These are phyloP conservation scores for Bipolaris oryzae DNA, from an alignment of 2,329 filamentous ascomycete genomes.

Conservation along the genomic window DNA sequence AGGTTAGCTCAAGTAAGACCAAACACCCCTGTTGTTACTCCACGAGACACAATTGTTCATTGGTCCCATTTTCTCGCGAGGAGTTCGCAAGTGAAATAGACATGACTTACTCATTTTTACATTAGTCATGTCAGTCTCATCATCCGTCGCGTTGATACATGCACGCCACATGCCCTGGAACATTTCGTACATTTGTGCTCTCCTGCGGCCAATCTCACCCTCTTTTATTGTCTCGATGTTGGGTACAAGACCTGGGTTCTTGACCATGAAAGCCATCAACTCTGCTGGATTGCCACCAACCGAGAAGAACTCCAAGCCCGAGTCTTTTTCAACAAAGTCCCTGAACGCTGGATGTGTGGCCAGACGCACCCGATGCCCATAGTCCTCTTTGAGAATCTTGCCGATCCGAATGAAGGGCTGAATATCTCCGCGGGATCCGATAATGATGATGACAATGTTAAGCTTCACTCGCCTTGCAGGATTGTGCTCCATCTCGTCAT, in stretches of 20 bases:
- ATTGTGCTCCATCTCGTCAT: slow-evolving; percentile 44
- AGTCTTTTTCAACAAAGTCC: slow-evolving; percentile 75
- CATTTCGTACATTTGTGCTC: slow-evolving; percentile 78
- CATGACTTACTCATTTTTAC: slow-evolving; percentile 61
- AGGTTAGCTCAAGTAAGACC: slow-evolving; percentile 13
- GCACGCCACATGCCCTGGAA: slow-evolving; percentile 83
- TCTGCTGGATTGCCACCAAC: slow-evolving; percentile 80
- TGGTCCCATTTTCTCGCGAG: too few relatives aligned
- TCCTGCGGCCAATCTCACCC: slow-evolving; percentile 71
- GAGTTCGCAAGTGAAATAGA: too few relatives aligned
- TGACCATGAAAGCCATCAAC: slow-evolving; percentile 88
- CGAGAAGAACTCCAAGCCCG: slow-evolving; percentile 77
- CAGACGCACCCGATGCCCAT: slow-evolving; percentile 76
- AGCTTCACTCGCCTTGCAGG: slow-evolving; percentile 56
- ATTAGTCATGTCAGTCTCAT: slow-evolving; percentile 65
- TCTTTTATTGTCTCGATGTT: slow-evolving; percentile 73
- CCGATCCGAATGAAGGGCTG: slow-evolving; percentile 81
- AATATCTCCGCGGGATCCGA: slow-evolving; percentile 78
- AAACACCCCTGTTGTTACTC: too few relatives aligned
- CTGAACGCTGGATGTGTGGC: slow-evolving; percentile 80
- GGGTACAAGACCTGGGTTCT: slow-evolving; percentile 79
- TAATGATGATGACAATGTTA: slow-evolving; percentile 84
- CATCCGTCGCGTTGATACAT: slow-evolving; percentile 75
- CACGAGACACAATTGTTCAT: too few relatives aligned
- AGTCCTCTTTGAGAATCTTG: slow-evolving; percentile 71